Evolutionary conservation across 1,284 basidiomycete species (phyloP), one percentile per base, ranked within the genome.

Genomic region (Apiotrichum gamsii): DNA sequence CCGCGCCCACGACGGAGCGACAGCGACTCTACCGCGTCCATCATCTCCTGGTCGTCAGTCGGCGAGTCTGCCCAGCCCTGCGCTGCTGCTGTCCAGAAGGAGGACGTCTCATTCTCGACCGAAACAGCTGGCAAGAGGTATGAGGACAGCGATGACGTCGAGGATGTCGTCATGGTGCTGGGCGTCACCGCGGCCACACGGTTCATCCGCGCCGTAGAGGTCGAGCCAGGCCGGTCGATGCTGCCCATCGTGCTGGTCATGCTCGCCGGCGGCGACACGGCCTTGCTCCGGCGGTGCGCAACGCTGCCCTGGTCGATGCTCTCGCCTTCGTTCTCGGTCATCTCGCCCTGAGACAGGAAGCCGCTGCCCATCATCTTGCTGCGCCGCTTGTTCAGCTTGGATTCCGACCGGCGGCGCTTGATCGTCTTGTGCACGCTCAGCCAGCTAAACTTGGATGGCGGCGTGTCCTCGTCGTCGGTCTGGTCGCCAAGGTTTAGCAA

Each of bases 371-470:
- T 6, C n/a, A n/a, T n/a, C n/a, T n/a, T n/a, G 25, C 25, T 28
- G 4, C 44, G 39, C 18, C 30, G 30, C 25, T 46, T 43, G 13
- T 47, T 41, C 18, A 65, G 39, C 39, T 59, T 59, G 13, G 37
- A 39, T 15, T 68, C 65, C 8, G 65, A 68, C 9, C 54, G 47
- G 9, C 61, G 55, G 16, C 66, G 47, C 34, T 58, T 60, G 30
- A 59, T 56, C 1, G 61, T 51, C 51, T 65, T 69, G 45, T 47
- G 56, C 10, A 70, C 59, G 1, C 65, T 65, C 0, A 71, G 56
- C 69, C 69, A 71, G 42, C 61, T 65, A 24, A 69, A 44, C 24
- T 67, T 61, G n/a, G 39, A 39, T 0, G 56, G 31, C 3, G 31
- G 20, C 9, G 33, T 18, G 6, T 56, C 45, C 3, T 53, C 52